A percentile compares a stretch with the other conserved stretches of the same genome.
Evolutionary conservation across 164 flowering plant species (phyloP).

Genomic region (Taxillus chinensis): DNA sequence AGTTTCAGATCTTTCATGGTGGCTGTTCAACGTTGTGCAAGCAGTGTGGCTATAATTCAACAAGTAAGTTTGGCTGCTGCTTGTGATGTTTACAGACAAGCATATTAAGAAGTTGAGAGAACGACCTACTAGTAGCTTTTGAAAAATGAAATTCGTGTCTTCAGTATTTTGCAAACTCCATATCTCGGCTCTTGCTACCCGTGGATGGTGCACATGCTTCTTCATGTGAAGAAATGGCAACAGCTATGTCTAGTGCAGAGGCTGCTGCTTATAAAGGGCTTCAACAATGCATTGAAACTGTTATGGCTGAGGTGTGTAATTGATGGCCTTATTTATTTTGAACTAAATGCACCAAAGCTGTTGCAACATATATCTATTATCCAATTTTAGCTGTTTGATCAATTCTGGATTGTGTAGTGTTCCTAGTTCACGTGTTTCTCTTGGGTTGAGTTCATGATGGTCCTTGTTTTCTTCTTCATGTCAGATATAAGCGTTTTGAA

Average conservation of each 20-base stretch:
- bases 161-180: constrained; percentile 88
- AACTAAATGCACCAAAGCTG: background rate
- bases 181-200: constrained; percentile 83
- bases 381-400: too few relatives aligned
- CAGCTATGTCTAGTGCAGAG: constrained; percentile 95
- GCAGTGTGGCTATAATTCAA: constrained; percentile 96
- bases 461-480: background rate
- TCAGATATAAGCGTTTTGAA: background rate
- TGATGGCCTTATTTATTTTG: background rate
- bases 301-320: constrained; percentile 93
- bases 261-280: constrained; percentile 95
- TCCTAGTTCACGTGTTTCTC: background rate
- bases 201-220: constrained; percentile 99
- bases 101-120: background rate
- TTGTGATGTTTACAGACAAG: background rate
- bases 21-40: constrained; percentile 92
- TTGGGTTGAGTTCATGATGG: background rate
- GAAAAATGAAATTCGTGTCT: constrained; percentile 7
- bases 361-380: too few relatives aligned
- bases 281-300: constrained; percentile 96
- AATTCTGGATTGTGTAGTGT: background rate
- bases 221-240: constrained; percentile 94
- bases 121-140: background rate
- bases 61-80: constrained; percentile 44
- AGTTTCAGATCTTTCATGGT: constrained; percentile 99